Evolutionary conservation across 2,329 filamentous ascomycete genomes (phyloP).

Genomic region (Pyrenophora seminiperda): DNA sequence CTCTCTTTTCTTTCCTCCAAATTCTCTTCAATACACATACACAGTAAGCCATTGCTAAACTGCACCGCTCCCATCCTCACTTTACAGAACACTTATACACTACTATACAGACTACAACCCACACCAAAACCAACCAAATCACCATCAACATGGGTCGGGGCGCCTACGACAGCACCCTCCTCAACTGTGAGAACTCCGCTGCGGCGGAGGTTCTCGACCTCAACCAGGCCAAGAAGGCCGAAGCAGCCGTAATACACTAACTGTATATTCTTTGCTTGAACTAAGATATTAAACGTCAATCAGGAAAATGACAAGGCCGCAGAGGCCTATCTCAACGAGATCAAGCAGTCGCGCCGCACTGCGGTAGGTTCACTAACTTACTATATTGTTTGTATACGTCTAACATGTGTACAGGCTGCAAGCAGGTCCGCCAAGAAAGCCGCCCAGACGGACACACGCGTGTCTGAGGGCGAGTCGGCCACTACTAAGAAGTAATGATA

Average conservation of each 20-base stretch:
- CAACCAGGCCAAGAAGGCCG: background rate
- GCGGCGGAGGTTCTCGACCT: constrained; percentile 3
- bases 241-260: constrained; percentile 9
- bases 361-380: constrained; percentile 10
- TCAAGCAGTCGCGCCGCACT: constrained; percentile 18
- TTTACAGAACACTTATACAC: background rate
- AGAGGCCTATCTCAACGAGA: constrained; percentile 10
- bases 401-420: constrained; percentile 14
- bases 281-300: background rate
- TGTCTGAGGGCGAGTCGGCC: background rate
- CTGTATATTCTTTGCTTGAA: background rate
- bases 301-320: background rate
- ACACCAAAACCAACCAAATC: background rate
- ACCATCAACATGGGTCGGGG: constrained; percentile 23
- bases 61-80: background rate
- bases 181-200: constrained; percentile 3
- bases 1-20: too few relatives aligned
- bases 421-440: constrained; percentile 6
- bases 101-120: background rate
- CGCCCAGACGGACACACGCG: background rate
- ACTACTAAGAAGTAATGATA: background rate
- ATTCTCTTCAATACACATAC: too few relatives aligned
- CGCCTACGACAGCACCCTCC: constrained; percentile 25
- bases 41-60: background rate
- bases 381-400: constrained; percentile 2